Percentiles rank a stretch among this genome's conserved stretches.
Evolutionary conservation across 169 alveolate species (phyloP).

Genomic region (Eimeria maxima): DNA sequence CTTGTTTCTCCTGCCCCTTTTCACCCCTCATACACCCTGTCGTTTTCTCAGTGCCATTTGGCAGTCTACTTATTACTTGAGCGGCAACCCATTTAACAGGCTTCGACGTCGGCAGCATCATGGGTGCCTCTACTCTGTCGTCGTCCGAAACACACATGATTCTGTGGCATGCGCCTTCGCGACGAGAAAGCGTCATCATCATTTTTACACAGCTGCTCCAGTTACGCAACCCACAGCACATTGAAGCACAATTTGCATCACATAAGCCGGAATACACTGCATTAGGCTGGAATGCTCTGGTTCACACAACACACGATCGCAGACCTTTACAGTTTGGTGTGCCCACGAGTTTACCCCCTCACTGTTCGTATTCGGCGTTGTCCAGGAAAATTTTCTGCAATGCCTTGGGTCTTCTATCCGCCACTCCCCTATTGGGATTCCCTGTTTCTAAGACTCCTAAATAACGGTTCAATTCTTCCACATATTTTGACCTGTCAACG

Average conservation of each 20-base stretch:
- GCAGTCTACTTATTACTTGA: slow-evolving; percentile 44
- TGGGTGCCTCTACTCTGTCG: slow-evolving; percentile 62
- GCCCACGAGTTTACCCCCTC: background rate
- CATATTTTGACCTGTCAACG: background rate
- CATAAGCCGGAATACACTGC: background rate
- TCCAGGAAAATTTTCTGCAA: background rate
- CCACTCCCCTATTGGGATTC: background rate
- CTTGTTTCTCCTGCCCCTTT: slow-evolving; percentile 44
- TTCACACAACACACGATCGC: background rate
- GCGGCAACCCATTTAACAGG: slow-evolving; percentile 72
- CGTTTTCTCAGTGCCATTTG: slow-evolving; percentile 51
- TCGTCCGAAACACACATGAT: slow-evolving; percentile 44
- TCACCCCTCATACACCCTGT: slow-evolving; percentile 70
- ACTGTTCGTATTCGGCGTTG: slow-evolving; percentile 31
- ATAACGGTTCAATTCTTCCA: background rate
- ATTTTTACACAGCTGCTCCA: slow-evolving; percentile 46
- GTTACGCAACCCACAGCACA: slow-evolving; percentile 19
- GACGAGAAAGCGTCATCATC: background rate
- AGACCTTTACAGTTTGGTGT: background rate
- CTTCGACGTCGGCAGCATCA: slow-evolving; percentile 68
- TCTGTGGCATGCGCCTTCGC: slow-evolving; percentile 6
- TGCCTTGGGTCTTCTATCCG: background rate
- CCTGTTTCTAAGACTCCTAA: background rate
- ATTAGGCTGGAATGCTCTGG: background rate
- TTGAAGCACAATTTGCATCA: background rate